These are phyloP conservation scores for Eruca vesicaria DNA, from an alignment of 441 rosid genomes.

Conservation along the genomic window DNA sequence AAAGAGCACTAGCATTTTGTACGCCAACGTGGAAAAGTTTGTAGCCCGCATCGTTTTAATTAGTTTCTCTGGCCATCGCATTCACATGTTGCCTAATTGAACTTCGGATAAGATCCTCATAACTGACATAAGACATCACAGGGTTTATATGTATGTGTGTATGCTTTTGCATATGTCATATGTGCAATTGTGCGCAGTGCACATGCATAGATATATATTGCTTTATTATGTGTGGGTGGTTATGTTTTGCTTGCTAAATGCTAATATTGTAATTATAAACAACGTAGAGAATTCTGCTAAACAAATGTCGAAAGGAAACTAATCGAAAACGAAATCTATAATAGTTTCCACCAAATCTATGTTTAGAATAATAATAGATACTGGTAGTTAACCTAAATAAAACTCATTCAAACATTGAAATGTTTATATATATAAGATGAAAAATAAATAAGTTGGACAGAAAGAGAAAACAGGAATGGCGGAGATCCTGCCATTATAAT, in stretches of 20 bases:
- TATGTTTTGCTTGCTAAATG: slow-evolving; percentile 4
- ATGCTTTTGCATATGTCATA: slow-evolving; percentile 1
- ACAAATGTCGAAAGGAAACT: background rate
- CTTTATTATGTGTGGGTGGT: background rate
- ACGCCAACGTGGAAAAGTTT: slow-evolving; percentile 26
- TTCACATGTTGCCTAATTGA: slow-evolving; percentile 15
- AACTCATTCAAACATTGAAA: background rate
- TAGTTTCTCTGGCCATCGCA: slow-evolving; percentile 7
- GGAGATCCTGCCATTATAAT: background rate
- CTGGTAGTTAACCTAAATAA: background rate
- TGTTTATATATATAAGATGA: background rate
- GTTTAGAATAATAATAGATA: background rate
- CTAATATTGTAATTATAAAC: background rate
- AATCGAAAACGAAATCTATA: background rate
- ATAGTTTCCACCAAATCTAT: background rate
- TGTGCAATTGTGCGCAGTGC: background rate
- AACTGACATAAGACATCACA: background rate
- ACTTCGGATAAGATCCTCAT: background rate
- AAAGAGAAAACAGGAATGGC: background rate
- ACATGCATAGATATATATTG: background rate
- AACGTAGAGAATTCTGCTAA: background rate
- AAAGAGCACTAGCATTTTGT: slow-evolving; percentile 1
- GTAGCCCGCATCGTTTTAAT: background rate
- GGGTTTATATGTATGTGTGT: background rate
- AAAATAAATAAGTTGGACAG: background rate